Conservation (phyloP, 1,284 basidiomycete genomes). For the Cryptococcus wingfieldii region DNA sequence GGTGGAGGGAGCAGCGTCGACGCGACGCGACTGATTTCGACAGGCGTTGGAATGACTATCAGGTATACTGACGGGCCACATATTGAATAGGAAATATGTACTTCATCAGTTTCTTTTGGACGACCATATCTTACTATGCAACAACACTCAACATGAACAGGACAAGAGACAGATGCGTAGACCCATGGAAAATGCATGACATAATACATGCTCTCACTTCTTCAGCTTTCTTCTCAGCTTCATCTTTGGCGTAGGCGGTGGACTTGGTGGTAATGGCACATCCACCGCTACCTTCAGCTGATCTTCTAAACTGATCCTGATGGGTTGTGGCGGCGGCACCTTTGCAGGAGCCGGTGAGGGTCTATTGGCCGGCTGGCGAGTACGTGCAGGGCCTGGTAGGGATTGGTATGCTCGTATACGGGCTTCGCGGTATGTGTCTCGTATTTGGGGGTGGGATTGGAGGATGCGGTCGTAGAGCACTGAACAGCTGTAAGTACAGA, state of each 20-base stretch:
- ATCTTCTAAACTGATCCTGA: neutral
- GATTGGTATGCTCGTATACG: neutral
- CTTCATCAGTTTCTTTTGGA: too few relatives aligned
- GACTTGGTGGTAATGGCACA: constrained; percentile 26
- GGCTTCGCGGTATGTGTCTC: constrained; percentile 15
- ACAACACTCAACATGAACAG: too few relatives aligned
- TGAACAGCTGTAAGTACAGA: constrained; percentile 2
- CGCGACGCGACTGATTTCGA: neutral
- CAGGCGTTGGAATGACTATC: too few relatives aligned
- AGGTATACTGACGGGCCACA: too few relatives aligned
- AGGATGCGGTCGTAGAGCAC: constrained; percentile 25
- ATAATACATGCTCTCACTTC: too few relatives aligned
- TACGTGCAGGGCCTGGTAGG: neutral
- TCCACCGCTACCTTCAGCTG: constrained; percentile 13
- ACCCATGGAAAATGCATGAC: too few relatives aligned
- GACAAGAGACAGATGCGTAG: too few relatives aligned
- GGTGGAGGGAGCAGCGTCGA: neutral
- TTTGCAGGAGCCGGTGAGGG: neutral
- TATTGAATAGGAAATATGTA: too few relatives aligned
- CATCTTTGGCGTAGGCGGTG: constrained; percentile 21
- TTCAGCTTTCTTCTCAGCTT: too few relatives aligned
- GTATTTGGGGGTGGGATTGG: constrained; percentile 23
- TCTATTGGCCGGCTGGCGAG: neutral
- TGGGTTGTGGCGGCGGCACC: neutral
- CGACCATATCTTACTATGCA: too few relatives aligned